Evolutionary conservation across 176 grass and related monocot species (phyloP).

Genomic region (Pontederia paniculata): DNA sequence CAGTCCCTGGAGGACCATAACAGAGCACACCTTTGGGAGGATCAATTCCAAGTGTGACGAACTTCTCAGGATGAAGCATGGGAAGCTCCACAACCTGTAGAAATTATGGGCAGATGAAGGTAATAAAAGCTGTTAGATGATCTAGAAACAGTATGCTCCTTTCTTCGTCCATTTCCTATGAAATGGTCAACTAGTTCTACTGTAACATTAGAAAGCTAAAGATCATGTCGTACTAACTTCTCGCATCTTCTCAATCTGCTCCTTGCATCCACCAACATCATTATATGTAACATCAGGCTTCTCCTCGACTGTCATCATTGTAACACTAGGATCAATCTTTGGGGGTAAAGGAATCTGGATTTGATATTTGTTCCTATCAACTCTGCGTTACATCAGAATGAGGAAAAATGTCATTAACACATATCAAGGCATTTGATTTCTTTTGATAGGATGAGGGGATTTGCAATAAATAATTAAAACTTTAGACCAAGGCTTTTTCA

Average conservation of each 20-base stretch:
- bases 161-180: no score
- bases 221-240: neutral
- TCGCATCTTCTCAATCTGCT: constrained; percentile 28
- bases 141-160: no score
- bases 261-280: constrained; percentile 29
- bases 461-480: no score
- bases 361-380: constrained; percentile 91
- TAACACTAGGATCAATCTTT: constrained; percentile 92
- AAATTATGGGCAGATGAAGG: neutral
- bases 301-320: constrained; percentile 93
- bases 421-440: no score
- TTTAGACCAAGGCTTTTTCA: no score
- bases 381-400: constrained; percentile 35
- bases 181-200: no score
- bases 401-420: constrained; percentile 3
- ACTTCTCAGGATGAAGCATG: constrained; percentile 31
- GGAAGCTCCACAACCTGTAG: constrained; percentile 32
- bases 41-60: constrained; percentile 21
- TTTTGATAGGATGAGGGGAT: no score
- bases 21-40: constrained; percentile 34
- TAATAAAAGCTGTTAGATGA: no score
- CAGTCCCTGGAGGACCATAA: constrained; percentile 14
- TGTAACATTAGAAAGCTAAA: neutral
- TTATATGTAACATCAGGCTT: constrained; percentile 29
- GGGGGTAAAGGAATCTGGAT: constrained; percentile 89